Evolutionary conservation across 441 rosid species (phyloP).

Genomic region (Rhodomyrtus psidioides): DNA sequence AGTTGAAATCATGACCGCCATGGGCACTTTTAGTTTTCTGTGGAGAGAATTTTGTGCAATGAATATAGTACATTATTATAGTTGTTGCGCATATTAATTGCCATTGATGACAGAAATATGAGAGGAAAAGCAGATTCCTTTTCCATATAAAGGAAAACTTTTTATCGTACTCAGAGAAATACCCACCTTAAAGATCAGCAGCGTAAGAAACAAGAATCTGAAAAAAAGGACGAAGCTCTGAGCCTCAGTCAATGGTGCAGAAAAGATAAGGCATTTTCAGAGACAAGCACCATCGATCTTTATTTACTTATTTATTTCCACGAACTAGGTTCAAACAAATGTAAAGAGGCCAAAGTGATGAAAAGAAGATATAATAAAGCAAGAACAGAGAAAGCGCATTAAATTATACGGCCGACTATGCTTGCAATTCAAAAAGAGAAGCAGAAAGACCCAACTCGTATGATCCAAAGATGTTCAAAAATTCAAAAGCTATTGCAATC

Average conservation of each 20-base stretch:
- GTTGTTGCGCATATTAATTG: not conserved
- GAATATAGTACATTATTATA: not conserved
- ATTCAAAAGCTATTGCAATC: not conserved
- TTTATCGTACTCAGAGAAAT: conserved; percentile 33
- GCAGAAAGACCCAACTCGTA: not conserved
- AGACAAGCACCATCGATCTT: conserved; percentile 19
- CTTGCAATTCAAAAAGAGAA: not conserved
- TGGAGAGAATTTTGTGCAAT: conserved; percentile 11
- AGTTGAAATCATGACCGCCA: conserved; percentile 35
- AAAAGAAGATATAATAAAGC: not conserved
- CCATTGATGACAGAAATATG: conserved; percentile 32
- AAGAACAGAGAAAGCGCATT: not conserved
- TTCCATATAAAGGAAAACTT: conserved; percentile 51
- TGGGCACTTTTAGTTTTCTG: conserved; percentile 5
- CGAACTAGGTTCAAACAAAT: no score
- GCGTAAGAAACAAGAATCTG: conserved; percentile 32
- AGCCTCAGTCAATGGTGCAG: conserved; percentile 19
- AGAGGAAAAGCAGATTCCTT: conserved; percentile 47
- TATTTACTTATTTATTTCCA: conserved; percentile 8
- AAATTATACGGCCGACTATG: not conserved
- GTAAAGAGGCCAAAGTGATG: not conserved
- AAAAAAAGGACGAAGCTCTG: conserved; percentile 21
- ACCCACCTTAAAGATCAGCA: conserved; percentile 38
- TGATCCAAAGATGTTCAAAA: not conserved
- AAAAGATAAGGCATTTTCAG: conserved; percentile 17